phyloP scores from a whole-genome alignment of 306 rosid genomes.

The Fagus sylvatica region DNA sequence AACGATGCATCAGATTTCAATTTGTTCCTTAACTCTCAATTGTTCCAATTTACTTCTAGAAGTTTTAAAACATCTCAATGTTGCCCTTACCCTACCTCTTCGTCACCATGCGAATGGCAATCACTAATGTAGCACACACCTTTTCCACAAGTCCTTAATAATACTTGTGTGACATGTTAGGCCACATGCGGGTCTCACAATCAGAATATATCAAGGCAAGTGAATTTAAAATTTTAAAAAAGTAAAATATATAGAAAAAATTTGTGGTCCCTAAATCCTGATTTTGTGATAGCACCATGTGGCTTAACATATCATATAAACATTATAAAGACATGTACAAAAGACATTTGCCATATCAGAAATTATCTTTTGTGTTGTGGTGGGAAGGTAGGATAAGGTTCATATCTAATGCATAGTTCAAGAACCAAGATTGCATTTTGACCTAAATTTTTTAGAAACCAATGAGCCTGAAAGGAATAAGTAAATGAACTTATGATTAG shows the following conservation, averaged over 20 bases:
- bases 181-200: neutral
- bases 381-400: neutral
- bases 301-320: neutral
- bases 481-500: constrained; percentile 19
- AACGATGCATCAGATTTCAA: neutral
- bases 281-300: neutral
- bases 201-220: neutral
- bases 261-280: neutral
- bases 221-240: neutral
- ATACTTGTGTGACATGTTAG: neutral
- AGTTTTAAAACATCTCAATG: neutral
- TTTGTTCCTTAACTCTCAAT: neutral
- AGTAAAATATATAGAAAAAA: neutral
- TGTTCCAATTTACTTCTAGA: neutral
- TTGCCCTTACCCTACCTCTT: neutral
- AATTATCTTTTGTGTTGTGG: neutral
- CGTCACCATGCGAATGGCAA: neutral
- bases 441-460: neutral
- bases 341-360: neutral
- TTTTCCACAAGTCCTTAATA: neutral
- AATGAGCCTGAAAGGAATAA: constrained; percentile 11
- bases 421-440: no score
- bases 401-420: neutral
- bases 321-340: neutral
- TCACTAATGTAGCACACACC: neutral